Conservation (phyloP, 1,284 basidiomycete genomes). For the Cutaneotrichosporon sp. region DNA sequence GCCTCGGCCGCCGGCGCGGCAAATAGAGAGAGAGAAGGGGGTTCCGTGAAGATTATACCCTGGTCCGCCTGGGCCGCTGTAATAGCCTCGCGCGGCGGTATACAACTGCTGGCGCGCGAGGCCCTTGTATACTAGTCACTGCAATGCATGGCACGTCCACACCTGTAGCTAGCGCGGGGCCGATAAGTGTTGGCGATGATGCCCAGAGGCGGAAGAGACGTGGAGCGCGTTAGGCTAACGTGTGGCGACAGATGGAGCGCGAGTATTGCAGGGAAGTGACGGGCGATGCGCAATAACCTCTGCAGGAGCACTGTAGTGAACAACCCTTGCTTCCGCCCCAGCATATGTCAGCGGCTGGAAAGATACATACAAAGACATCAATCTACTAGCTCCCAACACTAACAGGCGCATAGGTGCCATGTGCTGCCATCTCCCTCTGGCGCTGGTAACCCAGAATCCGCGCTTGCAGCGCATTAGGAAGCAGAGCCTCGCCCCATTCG, state of each 20-base stretch:
- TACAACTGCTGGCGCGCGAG: background rate
- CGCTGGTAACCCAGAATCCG: constrained; percentile 5
- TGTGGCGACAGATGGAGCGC: too few species aligned
- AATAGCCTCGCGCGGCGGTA: constrained; percentile 3
- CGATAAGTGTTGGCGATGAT: background rate
- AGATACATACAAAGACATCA: background rate
- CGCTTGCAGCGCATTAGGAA: constrained; percentile 12
- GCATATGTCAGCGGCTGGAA: background rate
- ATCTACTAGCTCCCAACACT: constrained; percentile 8
- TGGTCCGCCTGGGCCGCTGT: background rate
- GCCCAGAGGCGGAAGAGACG: background rate
- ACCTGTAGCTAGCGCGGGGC: constrained; percentile 2
- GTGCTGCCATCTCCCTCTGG: background rate
- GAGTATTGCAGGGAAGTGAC: too few species aligned
- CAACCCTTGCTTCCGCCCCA: too few species aligned
- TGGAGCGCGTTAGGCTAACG: too few species aligned
- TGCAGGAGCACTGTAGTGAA: too few species aligned
- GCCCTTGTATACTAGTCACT: constrained; percentile 32
- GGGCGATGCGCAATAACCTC: background rate
- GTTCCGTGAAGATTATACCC: constrained; percentile 10
- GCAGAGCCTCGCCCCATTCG: constrained; percentile 29
- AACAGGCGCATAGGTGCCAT: constrained; percentile 7
- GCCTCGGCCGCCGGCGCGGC: constrained; percentile 13
- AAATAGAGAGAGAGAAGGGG: constrained; percentile 20
- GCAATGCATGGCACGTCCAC: constrained; percentile 33